Evolutionary conservation across 2,329 filamentous ascomycete species (phyloP), one percentile per base, ranked within the genome.

Genomic region (Colletotrichum echinochloae): DNA sequence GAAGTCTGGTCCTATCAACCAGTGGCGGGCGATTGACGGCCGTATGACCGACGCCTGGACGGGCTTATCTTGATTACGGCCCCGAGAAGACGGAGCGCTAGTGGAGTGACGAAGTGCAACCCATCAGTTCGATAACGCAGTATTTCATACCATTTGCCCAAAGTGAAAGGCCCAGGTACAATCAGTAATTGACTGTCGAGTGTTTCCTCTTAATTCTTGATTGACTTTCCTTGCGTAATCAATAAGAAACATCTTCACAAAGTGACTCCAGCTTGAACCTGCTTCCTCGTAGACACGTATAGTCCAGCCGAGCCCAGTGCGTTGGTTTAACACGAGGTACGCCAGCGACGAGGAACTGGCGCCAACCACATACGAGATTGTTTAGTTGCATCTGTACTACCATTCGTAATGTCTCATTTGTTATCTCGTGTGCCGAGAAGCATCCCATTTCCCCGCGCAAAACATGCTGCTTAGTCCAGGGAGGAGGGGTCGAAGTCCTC

Each of bases 401-500:
- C n/a, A 46, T 46, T 46, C 44, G 44, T 46, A 12, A 46, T 46
- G 44, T 23, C 44, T 5, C 44, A 46, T 46, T n/a, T n/a, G 20
- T 23, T 23, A 12, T 46, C n/a, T 46, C 20, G 18, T n/a, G 41
- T n/a, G 41, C n/a, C 18, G 41, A 44, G 18, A n/a, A 20, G 20
- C 23, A 9, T 3, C 14, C 23, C 14, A 16, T 18, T 20, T 20
- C 30, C 30, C 7, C 5, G 20, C 20, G 7, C 11, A 2, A n/a
- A 51, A 54, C 3, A 9, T 18, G 49, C n/a, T 28, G 26, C 26
- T n/a, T 51, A 71, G 8, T 70, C 69, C 16, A 71, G 41, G 0
- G 66, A 69, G 11, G 55, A 60, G 11, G 66, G 66, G 20, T 71
- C 69, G 20, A 71, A 64, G 18, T 73, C 73, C 48, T 81, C 79